Base-by-base conservation (phyloP, 2,329 filamentous ascomycete species). In the Colletotrichum sp. region DNA sequence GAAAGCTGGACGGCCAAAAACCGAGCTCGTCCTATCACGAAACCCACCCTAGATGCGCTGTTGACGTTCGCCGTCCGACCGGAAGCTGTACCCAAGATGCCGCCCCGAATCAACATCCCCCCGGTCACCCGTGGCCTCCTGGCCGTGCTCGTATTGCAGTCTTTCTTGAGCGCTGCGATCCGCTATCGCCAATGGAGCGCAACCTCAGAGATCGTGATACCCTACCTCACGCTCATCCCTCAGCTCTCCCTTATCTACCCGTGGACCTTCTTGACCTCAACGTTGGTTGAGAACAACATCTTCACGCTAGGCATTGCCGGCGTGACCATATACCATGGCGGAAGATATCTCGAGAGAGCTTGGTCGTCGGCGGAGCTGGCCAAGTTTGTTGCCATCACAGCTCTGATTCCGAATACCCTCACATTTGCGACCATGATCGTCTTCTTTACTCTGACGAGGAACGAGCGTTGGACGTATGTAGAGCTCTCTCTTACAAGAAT, bases 321-420 rank as follows among this genome's bases (percentile, higher is more conserved):
- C 32, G 88, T 93, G 59, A 96, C 96, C 1, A 86, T 99, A 70
- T 98, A 96, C 85, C 95, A 98, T 87, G 96, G 96, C 71, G 97
- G 97, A 12, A 93, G 96, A 80, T 99, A 99, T 85, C 91, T 99
- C 27, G 97, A 99, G 89, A 91, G 97, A 82, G 96, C 97, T 39
- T 99, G 96, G 97, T 96, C 96, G 36, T 96, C 95, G 30, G 92
- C 91, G 73, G 96, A 99, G 85, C 95, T 98, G 84, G 95, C 93
- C 81, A 98, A 98, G 86, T 98, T 98, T 84, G 88, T 98, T 64
- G 87, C 95, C 19, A 89, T 98, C 78, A 91, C 94, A 65, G 90
- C 95, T 16, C 85, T 98, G 81, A 89, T 98, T 71, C 96, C 97
- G 39, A 99, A 98, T 85, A 79, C 94, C 22, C 81, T 96, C 76